phyloP scores from a whole-genome alignment of 805 yeast genomes.

The Candida ponderosae region DNA sequence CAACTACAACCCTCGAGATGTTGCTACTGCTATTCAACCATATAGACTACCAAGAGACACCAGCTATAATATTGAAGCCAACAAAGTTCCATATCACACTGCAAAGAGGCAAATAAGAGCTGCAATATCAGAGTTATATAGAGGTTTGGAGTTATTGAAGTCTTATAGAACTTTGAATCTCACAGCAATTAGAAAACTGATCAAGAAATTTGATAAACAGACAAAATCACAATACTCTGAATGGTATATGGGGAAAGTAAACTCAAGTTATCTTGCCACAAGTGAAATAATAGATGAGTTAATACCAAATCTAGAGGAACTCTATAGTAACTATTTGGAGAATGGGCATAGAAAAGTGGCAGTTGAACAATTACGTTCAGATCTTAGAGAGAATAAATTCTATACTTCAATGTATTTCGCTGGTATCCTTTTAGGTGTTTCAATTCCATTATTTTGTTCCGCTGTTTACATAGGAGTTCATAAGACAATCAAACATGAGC shows the following conservation, averaged over 20 bases:
- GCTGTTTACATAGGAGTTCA: slow-evolving; percentile 46
- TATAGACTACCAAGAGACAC: slow-evolving; percentile 1
- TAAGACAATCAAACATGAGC: slow-evolving; percentile 29
- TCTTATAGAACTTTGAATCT: slow-evolving; percentile 71
- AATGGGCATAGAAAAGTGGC: slow-evolving; percentile 60
- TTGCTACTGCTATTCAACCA: too few species aligned
- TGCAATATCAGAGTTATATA: slow-evolving; percentile 66
- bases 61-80: slow-evolving; percentile 14
- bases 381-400: slow-evolving; percentile 26
- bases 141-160: slow-evolving; percentile 60
- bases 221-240: slow-evolving; percentile 35
- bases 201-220: slow-evolving; percentile 85
- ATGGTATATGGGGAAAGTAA: slow-evolving; percentile 50
- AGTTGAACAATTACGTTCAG: slow-evolving; percentile 57
- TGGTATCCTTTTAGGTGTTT: slow-evolving; percentile 65
- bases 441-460: slow-evolving; percentile 58
- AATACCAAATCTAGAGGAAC: slow-evolving; percentile 54
- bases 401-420: slow-evolving; percentile 43
- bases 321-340: slow-evolving; percentile 61
- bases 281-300: slow-evolving; percentile 64
- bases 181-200: slow-evolving; percentile 82
- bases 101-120: slow-evolving; percentile 63
- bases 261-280: slow-evolving; percentile 47
- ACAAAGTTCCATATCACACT: slow-evolving; percentile 43
- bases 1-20: not conserved